Evolutionary conservation across 139 green algal genomes (phyloP).

Genomic region (Chlamydomonas sp.): DNA sequence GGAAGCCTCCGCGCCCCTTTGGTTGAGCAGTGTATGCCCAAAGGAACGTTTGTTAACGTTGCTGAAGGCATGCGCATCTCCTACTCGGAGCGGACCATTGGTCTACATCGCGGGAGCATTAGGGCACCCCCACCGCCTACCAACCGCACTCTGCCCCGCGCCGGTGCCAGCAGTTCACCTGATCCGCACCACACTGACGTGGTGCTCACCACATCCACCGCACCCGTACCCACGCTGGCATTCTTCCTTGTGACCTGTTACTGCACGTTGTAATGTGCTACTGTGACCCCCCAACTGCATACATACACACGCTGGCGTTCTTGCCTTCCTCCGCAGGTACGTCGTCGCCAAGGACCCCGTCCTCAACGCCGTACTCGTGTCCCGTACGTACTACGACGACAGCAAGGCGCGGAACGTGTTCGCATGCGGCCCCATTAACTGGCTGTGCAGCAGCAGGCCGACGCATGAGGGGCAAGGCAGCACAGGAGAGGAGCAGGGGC

Average conservation of each 20-base stretch:
- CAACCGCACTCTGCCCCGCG: too few species aligned
- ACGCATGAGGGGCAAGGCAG: background rate
- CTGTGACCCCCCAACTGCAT: background rate
- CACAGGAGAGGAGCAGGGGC: background rate
- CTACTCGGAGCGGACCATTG: too few species aligned
- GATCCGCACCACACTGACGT: too few species aligned
- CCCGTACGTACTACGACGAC: constrained; percentile 70
- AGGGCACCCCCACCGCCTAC: too few species aligned
- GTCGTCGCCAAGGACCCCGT: constrained; percentile 88
- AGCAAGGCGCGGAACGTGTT: constrained; percentile 68
- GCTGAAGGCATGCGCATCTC: too few species aligned
- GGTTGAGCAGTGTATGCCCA: too few species aligned
- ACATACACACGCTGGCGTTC: background rate
- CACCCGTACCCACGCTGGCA: too few species aligned
- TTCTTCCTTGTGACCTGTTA: background rate
- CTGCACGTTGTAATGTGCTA: background rate
- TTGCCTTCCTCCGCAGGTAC: constrained; percentile 76
- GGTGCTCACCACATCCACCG: too few species aligned
- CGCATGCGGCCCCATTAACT: constrained; percentile 72
- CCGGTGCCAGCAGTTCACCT: too few species aligned
- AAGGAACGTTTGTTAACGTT: too few species aligned
- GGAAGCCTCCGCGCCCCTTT: too few species aligned
- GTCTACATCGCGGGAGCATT: too few species aligned
- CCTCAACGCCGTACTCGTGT: constrained; percentile 91
- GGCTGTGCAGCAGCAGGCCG: constrained; percentile 41